Evolutionary conservation across 345 rosid species (phyloP).

Genomic region (Reutealis trisperma): DNA sequence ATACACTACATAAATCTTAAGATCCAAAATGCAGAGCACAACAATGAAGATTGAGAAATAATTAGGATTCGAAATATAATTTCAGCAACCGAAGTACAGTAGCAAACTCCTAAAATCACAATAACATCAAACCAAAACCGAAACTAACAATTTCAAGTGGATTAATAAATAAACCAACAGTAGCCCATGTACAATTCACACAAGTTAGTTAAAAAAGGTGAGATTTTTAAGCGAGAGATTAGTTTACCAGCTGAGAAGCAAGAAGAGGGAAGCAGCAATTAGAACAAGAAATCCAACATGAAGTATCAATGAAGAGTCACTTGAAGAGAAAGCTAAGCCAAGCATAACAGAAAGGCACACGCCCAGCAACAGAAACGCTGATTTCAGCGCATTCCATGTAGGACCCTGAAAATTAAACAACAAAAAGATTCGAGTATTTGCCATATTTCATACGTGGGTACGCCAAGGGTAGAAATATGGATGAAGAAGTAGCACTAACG

Average conservation of each 20-base stretch:
- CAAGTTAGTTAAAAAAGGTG: background rate
- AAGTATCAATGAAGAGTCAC: slow-evolving; percentile 62
- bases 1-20: background rate
- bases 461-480: background rate
- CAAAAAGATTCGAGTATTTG: background rate
- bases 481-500: slow-evolving; percentile 37
- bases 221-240: background rate
- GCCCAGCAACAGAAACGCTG: slow-evolving; percentile 72
- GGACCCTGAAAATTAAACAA: slow-evolving; percentile 56
- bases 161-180: background rate
- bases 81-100: background rate
- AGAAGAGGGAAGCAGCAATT: slow-evolving; percentile 68
- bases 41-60: background rate
- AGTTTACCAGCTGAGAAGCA: slow-evolving; percentile 77
- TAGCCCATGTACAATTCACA: background rate
- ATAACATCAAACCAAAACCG: background rate
- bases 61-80: background rate
- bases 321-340: slow-evolving; percentile 76
- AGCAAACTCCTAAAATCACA: background rate
- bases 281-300: slow-evolving; percentile 76
- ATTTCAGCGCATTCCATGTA: slow-evolving; percentile 79
- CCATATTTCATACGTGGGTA: background rate
- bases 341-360: slow-evolving; percentile 69
- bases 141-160: background rate
- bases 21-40: background rate